phyloP scores from a whole-genome alignment of 2,329 filamentous ascomycete species.

The Xylaria sp. region DNA sequence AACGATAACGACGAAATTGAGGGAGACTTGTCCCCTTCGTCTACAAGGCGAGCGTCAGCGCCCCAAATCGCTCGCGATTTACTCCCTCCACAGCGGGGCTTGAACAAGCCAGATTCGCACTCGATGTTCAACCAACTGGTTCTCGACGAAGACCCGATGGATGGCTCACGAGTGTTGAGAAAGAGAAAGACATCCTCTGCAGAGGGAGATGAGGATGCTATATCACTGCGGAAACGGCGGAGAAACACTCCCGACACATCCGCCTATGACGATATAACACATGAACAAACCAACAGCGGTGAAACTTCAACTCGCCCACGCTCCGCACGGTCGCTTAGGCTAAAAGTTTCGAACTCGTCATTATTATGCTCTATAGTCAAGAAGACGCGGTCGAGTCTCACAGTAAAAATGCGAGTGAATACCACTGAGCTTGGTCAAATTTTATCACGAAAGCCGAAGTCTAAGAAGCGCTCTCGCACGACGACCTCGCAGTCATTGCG shows the following conservation, averaged over 20 bases:
- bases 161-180: slow-evolving; percentile 79
- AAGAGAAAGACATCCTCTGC: slow-evolving; percentile 85
- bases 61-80: slow-evolving; percentile 77
- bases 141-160: slow-evolving; percentile 76
- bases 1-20: slow-evolving; percentile 40
- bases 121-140: slow-evolving; percentile 81
- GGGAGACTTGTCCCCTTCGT: slow-evolving; percentile 53
- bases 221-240: slow-evolving; percentile 64
- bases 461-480: slow-evolving; percentile 60
- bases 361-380: slow-evolving; percentile 56
- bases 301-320: slow-evolving; percentile 52
- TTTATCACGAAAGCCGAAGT: slow-evolving; percentile 66
- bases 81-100: slow-evolving; percentile 73
- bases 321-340: slow-evolving; percentile 68
- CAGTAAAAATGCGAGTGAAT: slow-evolving; percentile 69
- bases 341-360: slow-evolving; percentile 56
- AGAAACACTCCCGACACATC: slow-evolving; percentile 60
- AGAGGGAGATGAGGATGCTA: slow-evolving; percentile 66
- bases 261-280: slow-evolving; percentile 45
- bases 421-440: slow-evolving; percentile 69
- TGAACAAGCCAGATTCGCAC: slow-evolving; percentile 74
- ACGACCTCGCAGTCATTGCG: slow-evolving; percentile 49
- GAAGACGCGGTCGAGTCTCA: slow-evolving; percentile 55
- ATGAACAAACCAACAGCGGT: slow-evolving; percentile 51
- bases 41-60: slow-evolving; percentile 64